Base-by-base conservation (phyloP, 2,329 filamentous ascomycete species). In the Neobulgaria alba region DNA sequence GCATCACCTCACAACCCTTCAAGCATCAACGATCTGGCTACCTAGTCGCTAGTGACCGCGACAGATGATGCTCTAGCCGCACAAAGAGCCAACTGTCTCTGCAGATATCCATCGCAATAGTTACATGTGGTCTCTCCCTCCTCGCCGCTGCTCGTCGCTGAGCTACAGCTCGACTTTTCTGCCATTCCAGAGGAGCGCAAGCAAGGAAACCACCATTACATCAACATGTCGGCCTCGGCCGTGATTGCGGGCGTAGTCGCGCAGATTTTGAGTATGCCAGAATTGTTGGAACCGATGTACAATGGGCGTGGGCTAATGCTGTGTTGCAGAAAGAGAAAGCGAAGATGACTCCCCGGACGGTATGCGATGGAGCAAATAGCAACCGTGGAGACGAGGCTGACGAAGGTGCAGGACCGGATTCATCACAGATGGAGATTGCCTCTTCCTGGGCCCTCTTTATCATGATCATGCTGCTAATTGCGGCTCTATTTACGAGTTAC, bases 401-500 rank as follows among this genome's bases (percentile, higher is more conserved):
- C 39, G 38, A 30, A 38, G n/a, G 33, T 10, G 8, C 36, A 77
- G 77, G 79, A 55, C 77, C 81, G 46, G 87, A 95, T 63, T 82
- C 86, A 32, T 83, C 85, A 35, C 79, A 94, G 64, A 89, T 94
- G 70, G 92, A 98, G 69, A 85, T 95, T 50, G 86, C 88, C 61
- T 84, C 89, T 56, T 95, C 92, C 68, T 95, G 87, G 88, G 89
- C 90, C 20, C 79, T 98, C 52, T 95, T 95, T 67, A 98, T 98
- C 59, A 79, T 94, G 55, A 95, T 98, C 56, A 76, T 87, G 67
- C 79, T 98, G 55, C 79, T 98, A 57, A 95, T 96, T 53, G 77
- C 85, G 51, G 90, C 92, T 48, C 85, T 98, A 56, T 94, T 96
- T 64, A 94, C 88, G 33, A 95, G 89, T 71, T 98, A 98, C 67